Evolutionary conservation across 371 early-diverging fungal species (phyloP), one percentile per base, ranked within the genome.

Genomic region (Dichotomocladium elegans): DNA sequence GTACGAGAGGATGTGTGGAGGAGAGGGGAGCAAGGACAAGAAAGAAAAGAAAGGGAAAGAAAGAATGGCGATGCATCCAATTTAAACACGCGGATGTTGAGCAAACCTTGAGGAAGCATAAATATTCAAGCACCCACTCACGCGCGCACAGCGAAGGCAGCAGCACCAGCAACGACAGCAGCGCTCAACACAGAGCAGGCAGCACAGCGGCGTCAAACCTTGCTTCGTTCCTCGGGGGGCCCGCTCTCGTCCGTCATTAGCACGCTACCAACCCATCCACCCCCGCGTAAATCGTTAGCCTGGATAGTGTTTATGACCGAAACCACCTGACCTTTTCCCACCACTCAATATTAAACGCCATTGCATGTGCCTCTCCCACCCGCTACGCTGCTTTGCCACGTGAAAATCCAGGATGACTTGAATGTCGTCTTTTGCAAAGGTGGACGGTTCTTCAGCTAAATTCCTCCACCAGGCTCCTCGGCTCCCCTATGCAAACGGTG

Each of bases 321-420:
- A 21, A 54, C 40, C 54, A 54, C 47, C 54, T 54, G 54, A 54
- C 40, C 54, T 41, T 53, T 52, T 53, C 54, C 44, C 45, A 31
- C 47, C 37, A 45, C 37, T 43, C 22, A 52, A 34, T 34, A 33
- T 40, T 27, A 14, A 52, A 41, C 45, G 45, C 35, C 40, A 33
- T 26, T 45, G 28, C 54, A 54, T 54, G 54, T 54, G 54, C 54
- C 24, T 29, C 54, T 54, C 54, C 47, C 54, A 54, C 47, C 31
- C 26, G 37, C 35, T 12, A 17, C 30, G 41, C 42, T 14, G 28
- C 10, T n/a, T n/a, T n/a, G n/a, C n/a, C n/a, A n/a, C n/a, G n/a
- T n/a, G n/a, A n/a, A n/a, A n/a, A n/a, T n/a, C n/a, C n/a, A n/a
- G n/a, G n/a, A n/a, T n/a, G n/a, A n/a, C n/a, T n/a, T n/a, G n/a